Conservation (phyloP, 345 rosid species). For the Populus nigra region DNA sequence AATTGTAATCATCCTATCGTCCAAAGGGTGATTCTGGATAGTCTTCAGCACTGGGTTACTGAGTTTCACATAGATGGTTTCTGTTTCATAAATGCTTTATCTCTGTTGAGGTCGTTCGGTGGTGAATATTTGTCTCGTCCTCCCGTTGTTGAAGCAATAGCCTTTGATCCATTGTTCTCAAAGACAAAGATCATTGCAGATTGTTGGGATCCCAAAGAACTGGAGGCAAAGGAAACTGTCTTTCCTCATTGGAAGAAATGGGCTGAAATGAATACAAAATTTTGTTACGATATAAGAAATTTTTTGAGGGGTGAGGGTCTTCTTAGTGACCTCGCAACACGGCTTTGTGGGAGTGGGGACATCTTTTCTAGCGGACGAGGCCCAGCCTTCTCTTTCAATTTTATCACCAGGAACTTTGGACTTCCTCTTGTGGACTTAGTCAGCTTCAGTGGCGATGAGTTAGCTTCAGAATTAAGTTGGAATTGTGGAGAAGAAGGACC, state of each 20-base stretch:
- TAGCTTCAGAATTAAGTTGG: constrained; percentile 82
- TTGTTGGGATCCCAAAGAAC: constrained; percentile 59
- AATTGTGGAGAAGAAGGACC: constrained; percentile 96
- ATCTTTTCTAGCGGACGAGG: constrained; percentile 78
- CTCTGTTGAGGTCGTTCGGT: constrained; percentile 60
- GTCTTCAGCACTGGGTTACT: constrained; percentile 77
- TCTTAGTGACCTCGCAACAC: constrained; percentile 75
- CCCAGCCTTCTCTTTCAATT: constrained; percentile 82
- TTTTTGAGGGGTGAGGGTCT: constrained; percentile 71
- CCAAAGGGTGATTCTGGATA: constrained; percentile 69
- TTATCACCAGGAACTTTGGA: constrained; percentile 64
- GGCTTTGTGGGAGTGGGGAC: constrained; percentile 93
- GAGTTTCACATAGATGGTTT: constrained; percentile 91
- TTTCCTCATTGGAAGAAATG: constrained; percentile 95
- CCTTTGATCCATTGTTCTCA: constrained; percentile 84
- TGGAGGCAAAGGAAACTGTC: constrained; percentile 35
- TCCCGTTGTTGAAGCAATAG: constrained; percentile 78
- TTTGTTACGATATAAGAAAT: constrained; percentile 60
- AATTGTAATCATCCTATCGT: constrained; percentile 75
- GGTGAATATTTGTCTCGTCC: constrained; percentile 79
- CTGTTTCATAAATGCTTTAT: constrained; percentile 73
- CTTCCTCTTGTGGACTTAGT: constrained; percentile 85
- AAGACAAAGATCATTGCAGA: constrained; percentile 76
- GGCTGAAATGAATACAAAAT: constrained; percentile 73
- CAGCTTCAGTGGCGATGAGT: constrained; percentile 57